Evolutionary conservation across 192 early-diverging fungal genomes (phyloP).

Genomic region (Jimgerdemannia flammicorona): DNA sequence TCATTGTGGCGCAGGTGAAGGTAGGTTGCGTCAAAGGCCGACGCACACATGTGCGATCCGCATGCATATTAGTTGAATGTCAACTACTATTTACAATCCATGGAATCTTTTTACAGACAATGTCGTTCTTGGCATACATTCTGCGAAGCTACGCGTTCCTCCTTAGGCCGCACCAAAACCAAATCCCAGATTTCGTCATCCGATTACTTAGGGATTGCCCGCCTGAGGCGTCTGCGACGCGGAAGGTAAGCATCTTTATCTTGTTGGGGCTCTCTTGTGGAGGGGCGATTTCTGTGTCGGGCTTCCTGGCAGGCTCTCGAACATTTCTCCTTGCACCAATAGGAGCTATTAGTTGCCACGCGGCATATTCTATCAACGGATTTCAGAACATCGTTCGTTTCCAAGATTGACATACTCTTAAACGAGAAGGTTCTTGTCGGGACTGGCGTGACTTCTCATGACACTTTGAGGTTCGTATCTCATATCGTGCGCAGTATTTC

Average conservation of each 20-base stretch:
- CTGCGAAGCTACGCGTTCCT: constrained; percentile 71
- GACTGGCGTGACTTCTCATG: constrained; percentile 86
- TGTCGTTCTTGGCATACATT: constrained; percentile 97
- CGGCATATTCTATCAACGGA: constrained; percentile 93
- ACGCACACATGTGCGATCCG: not conserved
- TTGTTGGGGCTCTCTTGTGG: no score
- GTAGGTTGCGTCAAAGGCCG: constrained; percentile 25
- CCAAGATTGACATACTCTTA: constrained; percentile 87
- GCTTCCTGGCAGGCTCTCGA: not conserved
- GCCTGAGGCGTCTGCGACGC: constrained; percentile 83
- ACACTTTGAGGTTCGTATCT: constrained; percentile 67
- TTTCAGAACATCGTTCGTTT: constrained; percentile 84
- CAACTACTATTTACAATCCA: no score
- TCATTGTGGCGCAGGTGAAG: constrained; percentile 96
- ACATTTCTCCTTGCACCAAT: constrained; percentile 10
- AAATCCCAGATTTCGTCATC: constrained; percentile 87
- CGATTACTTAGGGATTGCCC: constrained; percentile 90
- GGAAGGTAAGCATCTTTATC: constrained; percentile 59
- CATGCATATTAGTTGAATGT: not conserved
- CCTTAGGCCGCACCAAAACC: constrained; percentile 69
- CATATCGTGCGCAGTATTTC: constrained; percentile 8
- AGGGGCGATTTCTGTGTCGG: no score
- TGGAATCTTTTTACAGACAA: constrained; percentile 51
- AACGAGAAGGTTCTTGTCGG: constrained; percentile 94
- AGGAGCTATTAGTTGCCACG: constrained; percentile 93